A percentile compares a stretch with the other conserved stretches of the same genome.
Conservation (phyloP, 176 grass and related monocot genomes). For the Phoenix roebelenii region DNA sequence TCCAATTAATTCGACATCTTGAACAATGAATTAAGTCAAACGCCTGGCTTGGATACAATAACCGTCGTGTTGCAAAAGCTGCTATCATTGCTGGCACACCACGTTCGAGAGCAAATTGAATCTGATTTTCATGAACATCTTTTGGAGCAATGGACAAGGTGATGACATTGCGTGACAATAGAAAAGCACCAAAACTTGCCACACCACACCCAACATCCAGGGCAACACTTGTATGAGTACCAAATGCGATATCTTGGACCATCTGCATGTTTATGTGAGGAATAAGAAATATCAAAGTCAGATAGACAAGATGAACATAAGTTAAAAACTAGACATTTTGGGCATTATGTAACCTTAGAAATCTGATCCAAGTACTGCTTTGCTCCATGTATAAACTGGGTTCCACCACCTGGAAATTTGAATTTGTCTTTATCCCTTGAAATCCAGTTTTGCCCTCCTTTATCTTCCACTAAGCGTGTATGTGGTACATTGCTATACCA, state of each 20-base stretch:
- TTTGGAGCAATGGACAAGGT: conserved; percentile 45
- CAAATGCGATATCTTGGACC: conserved; percentile 43
- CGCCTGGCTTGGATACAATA: conserved; percentile 41
- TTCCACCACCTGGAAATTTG: conserved; percentile 42
- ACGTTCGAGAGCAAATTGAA: conserved; percentile 52
- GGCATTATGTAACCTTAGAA: conserved; percentile 22
- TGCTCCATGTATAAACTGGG: conserved; percentile 49
- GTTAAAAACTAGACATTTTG: too few relatives aligned
- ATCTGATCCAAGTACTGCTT: conserved; percentile 44
- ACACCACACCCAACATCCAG: conserved; percentile 50
- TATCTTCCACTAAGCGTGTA: conserved; percentile 37
- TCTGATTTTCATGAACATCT: conserved; percentile 53
- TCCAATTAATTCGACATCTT: conserved; percentile 52
- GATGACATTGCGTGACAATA: conserved; percentile 28
- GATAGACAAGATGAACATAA: too few relatives aligned
- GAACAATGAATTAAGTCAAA: conserved; percentile 54
- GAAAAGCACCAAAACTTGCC: conserved; percentile 41
- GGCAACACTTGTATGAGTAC: conserved; percentile 28
- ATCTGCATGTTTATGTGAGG: conserved; percentile 22
- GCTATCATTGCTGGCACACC: conserved; percentile 47
- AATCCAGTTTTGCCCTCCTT: conserved; percentile 58
- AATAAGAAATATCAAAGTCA: not conserved
- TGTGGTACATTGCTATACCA: conserved; percentile 49
- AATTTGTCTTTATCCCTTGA: conserved; percentile 37
- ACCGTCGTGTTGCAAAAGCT: conserved; percentile 34